phyloP scores from a whole-genome alignment of 2,329 filamentous ascomycete genomes.

The Monosporascus sp. region DNA sequence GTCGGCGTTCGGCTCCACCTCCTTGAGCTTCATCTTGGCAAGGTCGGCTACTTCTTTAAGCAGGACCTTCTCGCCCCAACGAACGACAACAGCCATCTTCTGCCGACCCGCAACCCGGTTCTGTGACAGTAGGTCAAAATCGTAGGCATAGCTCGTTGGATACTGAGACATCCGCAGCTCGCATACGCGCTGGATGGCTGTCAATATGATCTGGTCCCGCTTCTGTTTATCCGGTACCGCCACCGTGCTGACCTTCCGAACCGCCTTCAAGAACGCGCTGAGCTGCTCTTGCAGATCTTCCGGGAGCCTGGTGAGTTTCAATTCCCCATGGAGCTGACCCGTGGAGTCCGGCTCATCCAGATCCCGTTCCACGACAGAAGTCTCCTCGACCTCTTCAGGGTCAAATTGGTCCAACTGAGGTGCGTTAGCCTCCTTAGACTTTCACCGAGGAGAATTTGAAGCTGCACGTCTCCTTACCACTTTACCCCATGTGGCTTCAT shows the following conservation, averaged over 20 bases:
- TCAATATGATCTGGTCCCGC: conserved; percentile 40
- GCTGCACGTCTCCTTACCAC: conserved; percentile 30
- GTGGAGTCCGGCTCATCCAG: conserved; percentile 45
- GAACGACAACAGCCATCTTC: conserved; percentile 61
- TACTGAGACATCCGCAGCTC: conserved; percentile 36
- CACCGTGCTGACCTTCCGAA: conserved; percentile 39
- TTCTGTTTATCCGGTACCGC: conserved; percentile 44
- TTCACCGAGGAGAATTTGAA: too few relatives aligned
- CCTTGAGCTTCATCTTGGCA: conserved; percentile 24
- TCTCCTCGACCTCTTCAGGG: conserved; percentile 66
- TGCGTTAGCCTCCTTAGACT: neutral
- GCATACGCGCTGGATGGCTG: conserved; percentile 34
- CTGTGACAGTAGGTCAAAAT: conserved; percentile 31
- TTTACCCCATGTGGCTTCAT: conserved; percentile 34
- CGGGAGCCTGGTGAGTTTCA: conserved; percentile 38
- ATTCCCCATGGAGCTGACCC: conserved; percentile 37
- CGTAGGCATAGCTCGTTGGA: conserved; percentile 35
- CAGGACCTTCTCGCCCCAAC: conserved; percentile 67
- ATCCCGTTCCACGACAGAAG: conserved; percentile 62
- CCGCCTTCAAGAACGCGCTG: conserved; percentile 42
- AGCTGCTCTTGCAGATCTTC: conserved; percentile 49
- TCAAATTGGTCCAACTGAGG: conserved; percentile 43
- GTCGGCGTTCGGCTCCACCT: conserved; percentile 6
- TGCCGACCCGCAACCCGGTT: conserved; percentile 29
- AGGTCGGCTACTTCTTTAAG: conserved; percentile 47